phyloP scores from a whole-genome alignment of 345 rosid genomes.

The Salix exigua region DNA sequence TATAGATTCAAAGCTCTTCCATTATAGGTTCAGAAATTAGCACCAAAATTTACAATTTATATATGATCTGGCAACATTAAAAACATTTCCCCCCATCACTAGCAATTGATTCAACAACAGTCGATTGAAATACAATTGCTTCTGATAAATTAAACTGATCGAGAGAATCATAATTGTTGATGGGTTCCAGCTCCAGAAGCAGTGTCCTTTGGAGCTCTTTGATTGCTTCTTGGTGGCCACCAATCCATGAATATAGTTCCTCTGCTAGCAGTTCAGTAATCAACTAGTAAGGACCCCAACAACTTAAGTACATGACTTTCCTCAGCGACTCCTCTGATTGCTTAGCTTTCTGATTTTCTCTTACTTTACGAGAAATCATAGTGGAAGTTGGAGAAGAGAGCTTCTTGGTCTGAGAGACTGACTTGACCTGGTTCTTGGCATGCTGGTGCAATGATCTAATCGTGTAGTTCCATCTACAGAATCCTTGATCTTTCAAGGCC shows the following conservation, averaged over 20 bases:
- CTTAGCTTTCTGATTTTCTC: conserved; percentile 15
- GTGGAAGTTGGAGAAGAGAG: conserved; percentile 36
- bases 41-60: too few species aligned
- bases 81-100: too few species aligned
- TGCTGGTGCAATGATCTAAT: conserved; percentile 39
- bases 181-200: too few species aligned
- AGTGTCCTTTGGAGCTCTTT: too few species aligned
- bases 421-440: conserved; percentile 35
- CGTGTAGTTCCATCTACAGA: conserved; percentile 54
- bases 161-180: too few species aligned
- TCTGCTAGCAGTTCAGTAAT: background rate
- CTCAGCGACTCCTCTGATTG: conserved; percentile 27
- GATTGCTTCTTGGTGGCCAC: too few species aligned
- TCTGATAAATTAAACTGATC: too few species aligned
- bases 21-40: too few species aligned
- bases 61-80: too few species aligned
- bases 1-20: too few species aligned
- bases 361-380: background rate
- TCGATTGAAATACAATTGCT: too few species aligned
- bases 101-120: too few species aligned
- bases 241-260: background rate
- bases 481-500: conserved; percentile 57
- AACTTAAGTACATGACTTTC: conserved; percentile 29
- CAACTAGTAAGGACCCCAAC: conserved; percentile 18
- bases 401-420: conserved; percentile 42